Conservation (phyloP, 305 asterid genomes). For the Fraxinus baroniana region DNA sequence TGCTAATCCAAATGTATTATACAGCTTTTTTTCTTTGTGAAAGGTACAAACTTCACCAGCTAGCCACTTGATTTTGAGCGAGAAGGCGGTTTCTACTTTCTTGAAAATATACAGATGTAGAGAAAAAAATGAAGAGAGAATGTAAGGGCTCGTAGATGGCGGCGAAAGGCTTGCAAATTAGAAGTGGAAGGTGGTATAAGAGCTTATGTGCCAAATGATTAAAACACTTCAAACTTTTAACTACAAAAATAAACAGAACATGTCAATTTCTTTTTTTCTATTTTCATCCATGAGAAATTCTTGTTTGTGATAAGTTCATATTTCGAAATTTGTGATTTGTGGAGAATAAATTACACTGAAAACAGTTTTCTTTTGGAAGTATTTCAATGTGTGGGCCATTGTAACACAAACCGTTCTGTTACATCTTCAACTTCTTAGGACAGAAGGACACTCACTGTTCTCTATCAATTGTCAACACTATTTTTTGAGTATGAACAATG, state of each 20-base stretch:
- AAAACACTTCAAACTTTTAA: not conserved
- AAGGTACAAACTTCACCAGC: constrained; percentile 31
- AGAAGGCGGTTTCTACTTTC: not conserved
- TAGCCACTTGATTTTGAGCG: constrained; percentile 36
- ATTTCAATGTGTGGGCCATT: not conserved
- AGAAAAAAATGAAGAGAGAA: not conserved
- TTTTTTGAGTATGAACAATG: not conserved
- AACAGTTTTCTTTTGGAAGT: not conserved
- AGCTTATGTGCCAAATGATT: not conserved
- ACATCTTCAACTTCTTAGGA: not conserved
- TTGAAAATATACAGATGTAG: not conserved
- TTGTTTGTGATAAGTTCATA: not conserved
- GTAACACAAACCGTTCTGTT: not conserved
- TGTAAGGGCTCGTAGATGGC: constrained; percentile 30
- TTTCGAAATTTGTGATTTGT: not conserved
- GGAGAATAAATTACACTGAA: not conserved
- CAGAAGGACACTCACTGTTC: not conserved
- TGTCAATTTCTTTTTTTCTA: not conserved
- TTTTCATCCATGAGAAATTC: not conserved
- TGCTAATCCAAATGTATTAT: constrained; percentile 50
- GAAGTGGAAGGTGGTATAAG: constrained; percentile 17
- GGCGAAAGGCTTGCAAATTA: constrained; percentile 43
- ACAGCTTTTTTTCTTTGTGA: constrained; percentile 25
- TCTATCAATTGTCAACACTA: not conserved
- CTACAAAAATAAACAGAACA: not conserved